Percentiles rank a stretch among this genome's conserved stretches.
phyloP scores from a whole-genome alignment of 306 rosid genomes.

The Cucumis cinereus region DNA sequence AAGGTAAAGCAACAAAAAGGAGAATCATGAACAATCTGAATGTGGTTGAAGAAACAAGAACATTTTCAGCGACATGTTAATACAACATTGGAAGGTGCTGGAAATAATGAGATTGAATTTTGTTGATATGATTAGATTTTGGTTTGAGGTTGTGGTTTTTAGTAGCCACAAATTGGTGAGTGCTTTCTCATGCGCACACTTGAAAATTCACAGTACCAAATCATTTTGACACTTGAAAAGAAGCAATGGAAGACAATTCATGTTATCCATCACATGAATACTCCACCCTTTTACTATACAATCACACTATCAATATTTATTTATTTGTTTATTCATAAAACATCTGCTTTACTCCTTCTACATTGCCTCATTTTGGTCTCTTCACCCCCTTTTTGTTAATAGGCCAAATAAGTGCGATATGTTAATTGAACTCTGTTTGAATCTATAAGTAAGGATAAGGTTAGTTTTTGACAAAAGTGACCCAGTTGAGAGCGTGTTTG shows the following conservation, averaged over 20 bases:
- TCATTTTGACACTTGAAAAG: neutral
- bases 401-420: neutral
- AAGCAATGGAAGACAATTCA: neutral
- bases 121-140: neutral
- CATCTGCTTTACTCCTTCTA: neutral
- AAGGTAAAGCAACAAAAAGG: neutral
- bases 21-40: neutral
- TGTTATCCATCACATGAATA: neutral
- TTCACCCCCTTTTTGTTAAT: neutral
- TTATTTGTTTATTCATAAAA: too few relatives aligned
- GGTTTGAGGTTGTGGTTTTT: neutral
- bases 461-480: too few relatives aligned
- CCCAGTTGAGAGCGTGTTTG: too few relatives aligned
- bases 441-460: neutral
- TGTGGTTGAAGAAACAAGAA: neutral
- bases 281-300: neutral
- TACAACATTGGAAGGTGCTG: neutral
- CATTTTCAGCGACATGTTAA: neutral
- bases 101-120: neutral
- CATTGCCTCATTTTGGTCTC: neutral
- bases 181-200: slow-evolving; percentile 3
- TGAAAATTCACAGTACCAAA: neutral
- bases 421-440: neutral
- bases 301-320: neutral
- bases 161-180: neutral